Base-by-base conservation (phyloP, 371 early-diverging fungal genomes). In the Modicella reniformis region DNA sequence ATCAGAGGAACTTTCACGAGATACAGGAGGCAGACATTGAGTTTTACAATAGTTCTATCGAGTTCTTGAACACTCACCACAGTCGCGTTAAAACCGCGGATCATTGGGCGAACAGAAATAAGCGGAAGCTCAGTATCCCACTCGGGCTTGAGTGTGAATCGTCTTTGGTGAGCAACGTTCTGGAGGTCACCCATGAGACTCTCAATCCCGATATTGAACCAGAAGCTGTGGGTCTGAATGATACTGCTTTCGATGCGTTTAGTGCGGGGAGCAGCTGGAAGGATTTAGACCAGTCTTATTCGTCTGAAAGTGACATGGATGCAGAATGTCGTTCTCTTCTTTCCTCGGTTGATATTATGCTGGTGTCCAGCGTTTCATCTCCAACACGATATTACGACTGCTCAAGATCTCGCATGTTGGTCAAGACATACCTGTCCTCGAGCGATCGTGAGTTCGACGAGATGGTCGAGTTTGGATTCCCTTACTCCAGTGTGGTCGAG, bases 401-500 rank as follows among this genome's bases (percentile, higher is more conserved):
- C 32, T 63, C 68, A 4, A 55, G 56, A 21, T 29, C 58, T 6
- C 62, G 76, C 21, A 55, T 62, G 6, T 50, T 67, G 7, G 28
- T 75, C 3, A 51, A 56, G 1, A 54, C 53, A 13, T 67, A 63
- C 26, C 34, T 75, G 17, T 58, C 67, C 13, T 54, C 59, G 13
- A 41, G 59, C n/a, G 60, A 61, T 19, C 53, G 63, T 26, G 63
- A 59, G 48, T 75, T 75, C 54, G 72, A 71, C 26, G 71, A 70
- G 37, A 60, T 71, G 63, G 47, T 75, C 34, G 72, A 67, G 21
- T 67, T 30, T 60, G 76, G 76, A 15, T 75, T 75, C 23, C 76
- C 76, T 19, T 62, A 60, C 8, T 26, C 34, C 6, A 32, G 41
- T 0, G 37, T 70, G 19, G 41, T 65, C n/a, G 68, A 68, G 5